Percentiles rank a stretch among this genome's conserved stretches.
phyloP scores from a whole-genome alignment of 202 grass and related monocot genomes.

The Panicum hallii region DNA sequence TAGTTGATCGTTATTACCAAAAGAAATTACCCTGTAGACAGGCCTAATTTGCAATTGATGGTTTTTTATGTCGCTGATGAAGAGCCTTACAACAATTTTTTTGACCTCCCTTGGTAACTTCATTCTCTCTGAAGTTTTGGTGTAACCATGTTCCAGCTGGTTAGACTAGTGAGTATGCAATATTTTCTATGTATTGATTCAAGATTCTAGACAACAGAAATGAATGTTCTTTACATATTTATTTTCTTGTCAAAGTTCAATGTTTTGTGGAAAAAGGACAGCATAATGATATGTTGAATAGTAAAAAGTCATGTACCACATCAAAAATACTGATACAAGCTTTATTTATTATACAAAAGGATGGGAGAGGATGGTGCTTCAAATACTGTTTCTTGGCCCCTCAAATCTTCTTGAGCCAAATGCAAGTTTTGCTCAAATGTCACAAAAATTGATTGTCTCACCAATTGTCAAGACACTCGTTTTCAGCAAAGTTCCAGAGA shows the following conservation, averaged over 20 bases:
- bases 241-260: conserved; percentile 2
- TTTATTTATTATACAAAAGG: conserved; percentile 56
- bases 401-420: conserved; percentile 93
- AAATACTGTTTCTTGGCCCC: conserved; percentile 94
- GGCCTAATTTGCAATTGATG: not conserved
- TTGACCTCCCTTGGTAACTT: not conserved
- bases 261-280: not conserved
- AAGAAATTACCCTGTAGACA: not conserved
- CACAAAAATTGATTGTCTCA: conserved; percentile 87
- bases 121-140: conserved; percentile 7
- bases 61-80: not conserved
- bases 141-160: not conserved
- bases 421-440: conserved; percentile 92
- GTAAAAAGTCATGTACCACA: not conserved
- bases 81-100: not conserved
- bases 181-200: not conserved
- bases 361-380: conserved; percentile 95
- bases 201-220: not conserved
- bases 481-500: conserved; percentile 96
- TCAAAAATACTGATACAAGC: not conserved
- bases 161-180: not conserved
- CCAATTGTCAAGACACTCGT: conserved; percentile 93
- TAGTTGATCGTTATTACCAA: not conserved
- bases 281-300: not conserved
- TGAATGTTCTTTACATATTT: not conserved